These are phyloP conservation scores for Globisporangium nodosum DNA, from an alignment of 352 stramenopile species.

Conservation along the genomic window DNA sequence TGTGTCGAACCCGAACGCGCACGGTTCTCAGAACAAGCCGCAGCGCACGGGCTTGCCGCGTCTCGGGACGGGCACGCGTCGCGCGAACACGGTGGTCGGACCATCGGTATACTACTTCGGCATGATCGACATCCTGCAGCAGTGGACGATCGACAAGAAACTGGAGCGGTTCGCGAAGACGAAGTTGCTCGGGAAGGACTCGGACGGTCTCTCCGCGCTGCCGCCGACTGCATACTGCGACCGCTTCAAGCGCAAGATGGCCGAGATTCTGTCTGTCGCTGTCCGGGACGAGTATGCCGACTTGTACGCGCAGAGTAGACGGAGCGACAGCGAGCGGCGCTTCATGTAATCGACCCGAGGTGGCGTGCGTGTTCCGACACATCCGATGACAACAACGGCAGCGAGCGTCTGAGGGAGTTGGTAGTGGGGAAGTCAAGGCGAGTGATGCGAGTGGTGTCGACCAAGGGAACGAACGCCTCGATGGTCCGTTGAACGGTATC, in stretches of 20 bases:
- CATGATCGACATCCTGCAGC: conserved; percentile 86
- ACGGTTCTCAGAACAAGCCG: conserved; percentile 24
- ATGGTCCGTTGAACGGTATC: not conserved
- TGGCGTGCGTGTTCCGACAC: not conserved
- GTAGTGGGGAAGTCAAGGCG: too few species aligned
- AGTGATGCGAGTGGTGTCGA: not conserved
- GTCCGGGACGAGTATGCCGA: conserved; percentile 62
- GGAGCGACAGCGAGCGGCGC: conserved; percentile 24
- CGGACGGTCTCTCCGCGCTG: conserved; percentile 75
- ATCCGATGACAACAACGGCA: not conserved
- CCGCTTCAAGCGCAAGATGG: conserved; percentile 86
- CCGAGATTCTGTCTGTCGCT: conserved; percentile 72
- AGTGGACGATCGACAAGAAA: conserved; percentile 90
- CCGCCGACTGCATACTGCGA: conserved; percentile 81
- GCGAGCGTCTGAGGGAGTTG: not conserved
- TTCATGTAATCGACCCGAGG: conserved; percentile 42
- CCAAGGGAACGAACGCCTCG: not conserved
- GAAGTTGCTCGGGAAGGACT: conserved; percentile 73
- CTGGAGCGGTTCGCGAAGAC: conserved; percentile 87
- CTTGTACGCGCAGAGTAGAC: conserved; percentile 29
- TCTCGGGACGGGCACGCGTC: conserved; percentile 60
- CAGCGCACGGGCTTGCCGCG: conserved; percentile 32
- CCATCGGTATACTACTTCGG: conserved; percentile 87
- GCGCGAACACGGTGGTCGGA: conserved; percentile 83
- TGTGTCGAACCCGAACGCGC: conserved; percentile 15